Base-by-base conservation (phyloP, 225 moss, liverwort and hornwort genomes). In the Lunularia cruciata region DNA sequence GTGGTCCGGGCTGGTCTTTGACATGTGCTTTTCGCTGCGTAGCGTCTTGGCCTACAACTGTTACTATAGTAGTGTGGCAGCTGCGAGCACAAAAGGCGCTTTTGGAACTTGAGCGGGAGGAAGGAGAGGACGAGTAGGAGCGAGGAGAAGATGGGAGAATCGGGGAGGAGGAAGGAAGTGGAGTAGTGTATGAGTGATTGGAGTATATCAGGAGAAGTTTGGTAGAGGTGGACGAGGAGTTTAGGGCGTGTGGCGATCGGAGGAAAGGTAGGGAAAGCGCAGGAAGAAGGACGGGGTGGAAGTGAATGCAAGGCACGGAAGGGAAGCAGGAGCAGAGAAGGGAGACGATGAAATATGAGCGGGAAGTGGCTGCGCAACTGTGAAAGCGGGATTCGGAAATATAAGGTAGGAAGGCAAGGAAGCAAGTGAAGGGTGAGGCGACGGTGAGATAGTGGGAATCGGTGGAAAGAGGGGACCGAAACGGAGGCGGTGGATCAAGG, bases 341-440 rank as follows among this genome's bases (percentile, higher is more conserved):
- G 45, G 6, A 39, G 63, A 64, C 32, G 27, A 57, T 16, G 57
- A 57, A 46, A 62, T 64, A 46, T 46, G 63, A 64, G 63, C 63
- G 63, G 62, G 63, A 64, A 64, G 16, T 43, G 14, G 19, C 31
- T 46, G 46, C 18, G 46, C 63, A 64, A 64, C 30, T 64, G 28
- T 18, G 39, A 64, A 43, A 30, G 30, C 45, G 30, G 45, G 30
- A 18, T 27, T 64, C 30, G 16, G 30, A 46, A 40, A 40, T 61
- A 47, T 43, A 42, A 39, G 63, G 42, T 25, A 63, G 63, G 23
- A 26, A 0, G 43, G 36, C 9, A 8, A 37, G 42, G 39, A 40
- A 40, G 42, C 10, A 32, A 30, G 30, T 28, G 3, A 8, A 26
- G 43, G 43, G 9, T 43, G 39, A 63, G 45, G 67, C 8, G 35